Conservation (phyloP, 164 flowering plant genomes). For the Taxillus chinensis region DNA sequence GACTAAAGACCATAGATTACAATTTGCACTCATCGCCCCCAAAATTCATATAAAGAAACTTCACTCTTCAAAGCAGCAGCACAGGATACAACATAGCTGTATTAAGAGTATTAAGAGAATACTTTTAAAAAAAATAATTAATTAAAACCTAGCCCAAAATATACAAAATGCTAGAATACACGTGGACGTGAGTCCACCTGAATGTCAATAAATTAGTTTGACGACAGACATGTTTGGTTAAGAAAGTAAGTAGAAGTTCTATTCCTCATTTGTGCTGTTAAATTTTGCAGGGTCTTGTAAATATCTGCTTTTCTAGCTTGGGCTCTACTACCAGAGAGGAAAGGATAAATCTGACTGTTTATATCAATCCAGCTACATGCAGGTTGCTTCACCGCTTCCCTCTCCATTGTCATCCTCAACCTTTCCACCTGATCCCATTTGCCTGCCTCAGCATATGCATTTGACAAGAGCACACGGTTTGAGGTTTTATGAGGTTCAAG, state of each 20-base stretch:
- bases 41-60: too few species aligned
- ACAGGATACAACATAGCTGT: too few species aligned
- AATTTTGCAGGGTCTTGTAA: not conserved
- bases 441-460: not conserved
- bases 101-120: too few species aligned
- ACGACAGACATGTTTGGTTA: not conserved
- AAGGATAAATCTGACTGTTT: not conserved
- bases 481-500: not conserved
- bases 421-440: not conserved
- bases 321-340: not conserved
- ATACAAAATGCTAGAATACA: too few species aligned
- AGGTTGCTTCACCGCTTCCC: not conserved
- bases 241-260: not conserved
- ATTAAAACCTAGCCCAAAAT: too few species aligned
- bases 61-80: too few species aligned
- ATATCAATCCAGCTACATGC: not conserved
- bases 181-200: too few species aligned
- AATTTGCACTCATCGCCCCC: too few species aligned
- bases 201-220: too few species aligned
- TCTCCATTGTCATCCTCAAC: not conserved
- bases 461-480: not conserved
- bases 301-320: not conserved
- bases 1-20: too few species aligned
- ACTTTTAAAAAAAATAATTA: too few species aligned
- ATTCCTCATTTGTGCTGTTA: not conserved